These are phyloP conservation scores for Medicago lupulina DNA, from an alignment of 306 rosid genomes.

Conservation along the genomic window DNA sequence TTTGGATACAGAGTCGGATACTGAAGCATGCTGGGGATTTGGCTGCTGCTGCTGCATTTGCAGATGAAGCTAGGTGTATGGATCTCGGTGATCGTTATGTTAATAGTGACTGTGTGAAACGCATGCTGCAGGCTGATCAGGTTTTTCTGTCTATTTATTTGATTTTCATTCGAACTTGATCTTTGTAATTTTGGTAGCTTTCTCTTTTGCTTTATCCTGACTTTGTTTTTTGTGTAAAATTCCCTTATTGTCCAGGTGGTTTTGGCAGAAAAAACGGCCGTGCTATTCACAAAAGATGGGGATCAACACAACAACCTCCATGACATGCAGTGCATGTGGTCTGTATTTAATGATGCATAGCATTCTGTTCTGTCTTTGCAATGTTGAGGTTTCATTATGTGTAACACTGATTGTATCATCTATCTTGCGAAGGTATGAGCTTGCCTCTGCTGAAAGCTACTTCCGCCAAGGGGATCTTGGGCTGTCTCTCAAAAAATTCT, in stretches of 20 bases:
- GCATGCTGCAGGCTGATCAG: slow-evolving; percentile 99
- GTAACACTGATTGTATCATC: slow-evolving; percentile 36
- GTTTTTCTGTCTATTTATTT: slow-evolving; percentile 49
- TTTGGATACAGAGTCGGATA: slow-evolving; percentile 84
- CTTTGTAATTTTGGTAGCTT: slow-evolving; percentile 21
- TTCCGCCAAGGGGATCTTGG: slow-evolving; percentile 98
- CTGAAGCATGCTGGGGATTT: slow-evolving; percentile 98
- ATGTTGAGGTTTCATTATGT: slow-evolving; percentile 34
- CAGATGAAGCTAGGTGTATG: slow-evolving; percentile 99
- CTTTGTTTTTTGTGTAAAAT: slow-evolving; percentile 20
- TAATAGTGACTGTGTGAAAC: slow-evolving; percentile 97
- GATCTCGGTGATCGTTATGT: slow-evolving; percentile 98
- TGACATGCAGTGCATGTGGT: slow-evolving; percentile 99
- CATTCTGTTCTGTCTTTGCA: slow-evolving; percentile 30
- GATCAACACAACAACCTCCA: slow-evolving; percentile 98
- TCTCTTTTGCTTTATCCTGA: slow-evolving; percentile 33
- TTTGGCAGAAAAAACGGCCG: slow-evolving; percentile 98
- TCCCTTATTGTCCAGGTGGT: slow-evolving; percentile 61
- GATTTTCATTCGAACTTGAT: slow-evolving; percentile 10
- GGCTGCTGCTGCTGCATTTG: slow-evolving; percentile 92
- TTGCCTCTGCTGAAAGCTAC: slow-evolving; percentile 95
- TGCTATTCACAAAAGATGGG: slow-evolving; percentile 96
- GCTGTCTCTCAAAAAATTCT: slow-evolving; percentile 80
- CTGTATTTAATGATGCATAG: slow-evolving; percentile 46
- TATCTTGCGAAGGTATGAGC: slow-evolving; percentile 81